Conservation (phyloP, 1,284 basidiomycete species). For the Trichosporon asahii region DNA sequence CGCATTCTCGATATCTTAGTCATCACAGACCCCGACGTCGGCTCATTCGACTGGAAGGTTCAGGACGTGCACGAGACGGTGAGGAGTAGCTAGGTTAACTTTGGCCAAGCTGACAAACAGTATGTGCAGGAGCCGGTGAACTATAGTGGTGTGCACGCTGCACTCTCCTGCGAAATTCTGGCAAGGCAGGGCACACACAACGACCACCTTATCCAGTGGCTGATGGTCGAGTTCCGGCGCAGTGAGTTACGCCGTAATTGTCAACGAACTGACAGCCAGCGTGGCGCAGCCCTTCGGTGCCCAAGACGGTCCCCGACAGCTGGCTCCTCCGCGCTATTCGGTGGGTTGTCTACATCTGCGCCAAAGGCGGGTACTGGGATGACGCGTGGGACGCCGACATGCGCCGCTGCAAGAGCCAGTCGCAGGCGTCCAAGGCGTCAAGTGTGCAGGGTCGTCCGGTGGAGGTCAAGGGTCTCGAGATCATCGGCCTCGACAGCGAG, state of each 20-base stretch:
- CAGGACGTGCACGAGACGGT: background rate
- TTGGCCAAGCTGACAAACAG: background rate
- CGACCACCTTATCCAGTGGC: slow-evolving; percentile 3
- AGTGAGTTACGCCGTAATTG: background rate
- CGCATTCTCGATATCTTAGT: slow-evolving; percentile 2
- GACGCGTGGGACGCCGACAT: background rate
- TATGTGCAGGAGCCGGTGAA: background rate
- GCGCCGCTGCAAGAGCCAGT: background rate
- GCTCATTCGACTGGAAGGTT: background rate
- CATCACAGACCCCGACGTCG: background rate
- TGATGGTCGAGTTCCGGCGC: slow-evolving; percentile 2
- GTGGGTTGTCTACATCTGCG: background rate
- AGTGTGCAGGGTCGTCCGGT: background rate
- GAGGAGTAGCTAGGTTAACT: background rate
- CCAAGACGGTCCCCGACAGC: background rate
- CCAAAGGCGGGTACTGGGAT: background rate
- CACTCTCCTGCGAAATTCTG: background rate
- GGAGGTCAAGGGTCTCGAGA: background rate
- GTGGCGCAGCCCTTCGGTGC: background rate
- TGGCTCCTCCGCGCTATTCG: slow-evolving; percentile 6
- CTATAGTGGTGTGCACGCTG: background rate
- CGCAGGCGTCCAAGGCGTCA: too few species aligned
- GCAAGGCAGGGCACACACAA: background rate
- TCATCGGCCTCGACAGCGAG: background rate
- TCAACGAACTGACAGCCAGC: background rate